phyloP scores from a whole-genome alignment of 2,329 filamentous ascomycete genomes.

The Botrytis hyacinthi region DNA sequence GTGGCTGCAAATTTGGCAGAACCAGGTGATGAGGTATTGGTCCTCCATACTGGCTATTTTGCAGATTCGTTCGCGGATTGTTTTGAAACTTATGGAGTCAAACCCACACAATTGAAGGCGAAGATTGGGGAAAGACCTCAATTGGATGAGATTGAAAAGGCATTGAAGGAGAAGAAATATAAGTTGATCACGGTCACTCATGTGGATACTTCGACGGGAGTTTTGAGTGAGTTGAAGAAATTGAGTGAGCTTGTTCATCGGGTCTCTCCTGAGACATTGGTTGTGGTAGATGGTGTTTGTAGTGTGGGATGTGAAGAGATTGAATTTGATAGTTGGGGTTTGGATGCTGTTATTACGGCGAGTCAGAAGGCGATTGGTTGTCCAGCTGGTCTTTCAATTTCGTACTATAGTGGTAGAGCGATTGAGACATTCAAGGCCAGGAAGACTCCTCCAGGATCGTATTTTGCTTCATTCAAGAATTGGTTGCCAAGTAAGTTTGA shows the following conservation, averaged over 20 bases:
- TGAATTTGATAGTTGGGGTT: slow-evolving; percentile 88
- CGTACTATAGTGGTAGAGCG: slow-evolving; percentile 88
- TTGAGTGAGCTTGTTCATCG: slow-evolving; percentile 79
- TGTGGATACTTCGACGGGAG: slow-evolving; percentile 95
- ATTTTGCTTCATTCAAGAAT: slow-evolving; percentile 96
- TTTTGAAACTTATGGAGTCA: slow-evolving; percentile 85
- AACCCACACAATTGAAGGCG: slow-evolving; percentile 85
- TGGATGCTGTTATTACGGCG: slow-evolving; percentile 91
- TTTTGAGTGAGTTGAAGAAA: slow-evolving; percentile 84
- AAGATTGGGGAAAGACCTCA: slow-evolving; percentile 86
- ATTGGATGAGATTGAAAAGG: slow-evolving; percentile 82
- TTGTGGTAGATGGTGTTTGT: slow-evolving; percentile 95
- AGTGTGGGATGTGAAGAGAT: slow-evolving; percentile 96
- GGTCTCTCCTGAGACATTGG: slow-evolving; percentile 85
- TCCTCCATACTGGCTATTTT: slow-evolving; percentile 96
- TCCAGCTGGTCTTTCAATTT: slow-evolving; percentile 89
- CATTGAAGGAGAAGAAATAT: slow-evolving; percentile 86
- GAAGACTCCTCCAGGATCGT: slow-evolving; percentile 78
- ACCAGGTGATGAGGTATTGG: slow-evolving; percentile 83
- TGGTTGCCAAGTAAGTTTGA: slow-evolving; percentile 77
- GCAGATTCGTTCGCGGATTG: slow-evolving; percentile 93
- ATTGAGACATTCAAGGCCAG: slow-evolving; percentile 77
- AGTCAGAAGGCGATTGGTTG: slow-evolving; percentile 97
- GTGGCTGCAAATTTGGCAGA: slow-evolving; percentile 93
- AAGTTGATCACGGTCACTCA: slow-evolving; percentile 95